A percentile compares a stretch with the other conserved stretches of the same genome.
Evolutionary conservation across 768 basidiomycete species (phyloP).

Genomic region (Psilocybe sp.): DNA sequence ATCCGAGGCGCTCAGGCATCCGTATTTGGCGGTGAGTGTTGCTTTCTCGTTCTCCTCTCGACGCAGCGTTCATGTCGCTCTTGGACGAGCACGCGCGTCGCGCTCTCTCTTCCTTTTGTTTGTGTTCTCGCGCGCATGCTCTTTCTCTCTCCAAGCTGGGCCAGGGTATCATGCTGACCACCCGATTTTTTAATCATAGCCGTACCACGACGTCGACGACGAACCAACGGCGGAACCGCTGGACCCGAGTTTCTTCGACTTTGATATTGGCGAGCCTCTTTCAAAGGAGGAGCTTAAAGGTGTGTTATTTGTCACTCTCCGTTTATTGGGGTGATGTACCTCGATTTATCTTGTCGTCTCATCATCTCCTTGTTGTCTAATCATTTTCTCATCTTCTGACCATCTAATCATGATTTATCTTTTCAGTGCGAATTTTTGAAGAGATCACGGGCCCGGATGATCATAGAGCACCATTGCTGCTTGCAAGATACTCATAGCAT

Average conservation of each 20-base stretch:
- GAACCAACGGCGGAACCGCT: constrained; percentile 80
- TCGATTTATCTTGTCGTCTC: no score
- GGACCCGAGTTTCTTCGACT: constrained; percentile 80
- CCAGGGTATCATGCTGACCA: background rate
- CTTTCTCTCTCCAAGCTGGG: no score
- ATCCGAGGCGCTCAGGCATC: constrained; percentile 83
- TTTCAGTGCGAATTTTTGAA: constrained; percentile 46
- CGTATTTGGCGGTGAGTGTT: constrained; percentile 71
- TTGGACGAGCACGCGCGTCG: no score
- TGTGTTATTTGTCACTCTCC: constrained; percentile 17
- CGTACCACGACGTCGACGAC: constrained; percentile 87
- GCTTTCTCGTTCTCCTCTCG: constrained; percentile 7
- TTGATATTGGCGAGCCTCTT: constrained; percentile 66
- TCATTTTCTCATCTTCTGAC: no score
- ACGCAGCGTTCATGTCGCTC: no score
- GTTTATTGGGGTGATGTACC: background rate
- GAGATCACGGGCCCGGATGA: constrained; percentile 41
- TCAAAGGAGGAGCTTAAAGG: constrained; percentile 72
- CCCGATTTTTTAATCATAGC: constrained; percentile 35
- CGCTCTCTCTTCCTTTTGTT: no score
- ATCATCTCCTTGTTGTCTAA: no score
- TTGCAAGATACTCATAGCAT: constrained; percentile 16
- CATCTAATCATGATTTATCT: background rate
- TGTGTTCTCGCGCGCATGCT: no score
- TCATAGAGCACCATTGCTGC: constrained; percentile 13